Evolutionary conservation across 2,329 filamentous ascomycete species (phyloP).

Genomic region (Coniosporium tulheliwenetii): DNA sequence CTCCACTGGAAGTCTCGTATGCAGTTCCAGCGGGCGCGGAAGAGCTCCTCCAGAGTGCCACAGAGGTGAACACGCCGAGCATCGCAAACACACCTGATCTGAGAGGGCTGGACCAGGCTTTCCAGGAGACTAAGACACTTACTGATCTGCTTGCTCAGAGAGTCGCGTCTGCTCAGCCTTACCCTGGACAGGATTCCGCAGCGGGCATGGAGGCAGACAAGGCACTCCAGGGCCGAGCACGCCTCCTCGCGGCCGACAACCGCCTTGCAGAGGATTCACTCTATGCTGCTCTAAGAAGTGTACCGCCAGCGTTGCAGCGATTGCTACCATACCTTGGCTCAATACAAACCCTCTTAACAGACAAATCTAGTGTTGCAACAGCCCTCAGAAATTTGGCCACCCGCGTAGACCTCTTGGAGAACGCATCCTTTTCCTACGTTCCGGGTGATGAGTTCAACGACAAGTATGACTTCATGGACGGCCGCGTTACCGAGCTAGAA

Average conservation of each 20-base stretch:
- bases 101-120: conserved; percentile 14
- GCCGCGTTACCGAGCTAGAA: conserved; percentile 55
- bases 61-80: conserved; percentile 32
- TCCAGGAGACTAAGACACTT: conserved; percentile 13
- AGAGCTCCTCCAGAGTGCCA: conserved; percentile 27
- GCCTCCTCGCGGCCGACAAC: not conserved
- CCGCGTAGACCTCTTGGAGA: conserved; percentile 55
- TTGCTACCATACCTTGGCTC: conserved; percentile 16
- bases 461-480: conserved; percentile 49
- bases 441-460: conserved; percentile 56
- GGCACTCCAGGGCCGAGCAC: too few relatives aligned
- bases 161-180: not conserved
- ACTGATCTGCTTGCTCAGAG: not conserved
- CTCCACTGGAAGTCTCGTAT: conserved; percentile 12
- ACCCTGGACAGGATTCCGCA: not conserved
- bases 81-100: conserved; percentile 24
- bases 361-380: conserved; percentile 23
- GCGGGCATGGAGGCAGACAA: too few relatives aligned
- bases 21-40: conserved; percentile 10
- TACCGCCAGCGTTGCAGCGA: conserved; percentile 6
- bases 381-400: conserved; percentile 45
- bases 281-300: not conserved
- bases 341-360: conserved; percentile 19
- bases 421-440: conserved; percentile 48
- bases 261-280: not conserved